Conservation (phyloP, 768 basidiomycete species). For the Lentinula sp. region DNA sequence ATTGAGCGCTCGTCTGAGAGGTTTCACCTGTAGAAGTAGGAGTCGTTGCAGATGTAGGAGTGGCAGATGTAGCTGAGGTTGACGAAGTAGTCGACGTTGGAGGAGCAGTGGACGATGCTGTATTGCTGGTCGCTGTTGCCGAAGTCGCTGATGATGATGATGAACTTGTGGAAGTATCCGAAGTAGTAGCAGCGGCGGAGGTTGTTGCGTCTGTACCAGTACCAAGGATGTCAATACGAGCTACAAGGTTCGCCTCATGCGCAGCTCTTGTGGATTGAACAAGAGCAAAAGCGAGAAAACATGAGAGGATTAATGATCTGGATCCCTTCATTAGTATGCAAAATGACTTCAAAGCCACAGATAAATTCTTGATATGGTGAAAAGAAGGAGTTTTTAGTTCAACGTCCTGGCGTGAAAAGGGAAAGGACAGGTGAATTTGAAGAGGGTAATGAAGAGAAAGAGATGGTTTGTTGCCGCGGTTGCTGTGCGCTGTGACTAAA, state of each 20-base stretch:
- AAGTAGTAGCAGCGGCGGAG: neutral
- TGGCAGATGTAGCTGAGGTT: neutral
- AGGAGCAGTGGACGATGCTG: neutral
- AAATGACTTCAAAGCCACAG: neutral
- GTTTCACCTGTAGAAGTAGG: neutral
- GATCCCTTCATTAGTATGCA: slow-evolving; percentile 5
- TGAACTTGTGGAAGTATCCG: neutral
- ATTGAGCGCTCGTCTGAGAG: neutral
- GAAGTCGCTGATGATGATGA: neutral
- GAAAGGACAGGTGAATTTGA: neutral
- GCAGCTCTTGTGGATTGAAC: neutral
- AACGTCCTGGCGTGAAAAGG: neutral
- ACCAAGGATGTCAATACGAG: neutral
- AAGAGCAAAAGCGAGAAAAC: slow-evolving; percentile 7
- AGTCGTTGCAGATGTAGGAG: slow-evolving; percentile 7
- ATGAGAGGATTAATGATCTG: slow-evolving; percentile 7
- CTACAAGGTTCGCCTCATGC: neutral
- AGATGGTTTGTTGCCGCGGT: neutral
- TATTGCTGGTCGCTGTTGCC: neutral
- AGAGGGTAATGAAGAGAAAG: neutral
- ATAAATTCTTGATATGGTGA: neutral
- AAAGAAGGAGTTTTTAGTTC: neutral
- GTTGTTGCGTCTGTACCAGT: slow-evolving; percentile 7
- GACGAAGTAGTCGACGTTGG: neutral
- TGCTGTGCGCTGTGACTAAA: neutral